Conservation (phyloP, 768 basidiomycete species). For the Cyclocybe cylindracea region DNA sequence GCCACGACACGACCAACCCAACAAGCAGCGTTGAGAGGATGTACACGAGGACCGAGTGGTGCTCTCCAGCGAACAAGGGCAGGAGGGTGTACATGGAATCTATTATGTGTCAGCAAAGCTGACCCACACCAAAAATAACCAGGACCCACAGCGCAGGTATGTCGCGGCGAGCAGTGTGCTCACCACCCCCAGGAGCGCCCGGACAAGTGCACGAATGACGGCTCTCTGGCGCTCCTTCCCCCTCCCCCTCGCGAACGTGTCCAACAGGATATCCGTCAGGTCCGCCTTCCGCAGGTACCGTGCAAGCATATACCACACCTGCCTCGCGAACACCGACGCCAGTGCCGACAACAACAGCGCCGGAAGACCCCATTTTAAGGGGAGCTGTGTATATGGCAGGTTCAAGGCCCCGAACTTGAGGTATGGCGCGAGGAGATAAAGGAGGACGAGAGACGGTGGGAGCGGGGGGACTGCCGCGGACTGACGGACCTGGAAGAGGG, state of each 20-base stretch:
- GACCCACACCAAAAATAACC: background rate
- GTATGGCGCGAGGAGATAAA: constrained; percentile 70
- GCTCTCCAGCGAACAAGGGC: constrained; percentile 43
- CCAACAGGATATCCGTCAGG: constrained; percentile 64
- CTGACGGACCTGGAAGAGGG: constrained; percentile 43
- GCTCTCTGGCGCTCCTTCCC: constrained; percentile 50
- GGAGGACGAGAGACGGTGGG: constrained; percentile 55
- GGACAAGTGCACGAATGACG: constrained; percentile 44
- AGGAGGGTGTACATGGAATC: constrained; percentile 56
- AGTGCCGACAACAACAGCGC: constrained; percentile 54
- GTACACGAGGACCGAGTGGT: constrained; percentile 31
- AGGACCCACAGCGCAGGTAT: constrained; percentile 65
- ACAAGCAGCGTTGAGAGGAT: constrained; percentile 40
- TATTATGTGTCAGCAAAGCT: constrained; percentile 20
- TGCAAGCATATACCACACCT: constrained; percentile 79
- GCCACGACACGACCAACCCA: constrained; percentile 44
- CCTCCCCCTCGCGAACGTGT: constrained; percentile 57
- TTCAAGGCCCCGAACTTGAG: constrained; percentile 72
- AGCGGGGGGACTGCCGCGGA: constrained; percentile 50
- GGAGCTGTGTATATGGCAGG: constrained; percentile 47
- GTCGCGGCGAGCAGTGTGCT: constrained; percentile 55
- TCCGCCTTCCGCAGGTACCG: constrained; percentile 67
- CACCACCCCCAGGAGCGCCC: constrained; percentile 43
- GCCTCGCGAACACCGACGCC: constrained; percentile 60
- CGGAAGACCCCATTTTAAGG: constrained; percentile 52